Conservation (phyloP, 371 early-diverging fungal genomes). For the Nematocida ausubeli region DNA sequence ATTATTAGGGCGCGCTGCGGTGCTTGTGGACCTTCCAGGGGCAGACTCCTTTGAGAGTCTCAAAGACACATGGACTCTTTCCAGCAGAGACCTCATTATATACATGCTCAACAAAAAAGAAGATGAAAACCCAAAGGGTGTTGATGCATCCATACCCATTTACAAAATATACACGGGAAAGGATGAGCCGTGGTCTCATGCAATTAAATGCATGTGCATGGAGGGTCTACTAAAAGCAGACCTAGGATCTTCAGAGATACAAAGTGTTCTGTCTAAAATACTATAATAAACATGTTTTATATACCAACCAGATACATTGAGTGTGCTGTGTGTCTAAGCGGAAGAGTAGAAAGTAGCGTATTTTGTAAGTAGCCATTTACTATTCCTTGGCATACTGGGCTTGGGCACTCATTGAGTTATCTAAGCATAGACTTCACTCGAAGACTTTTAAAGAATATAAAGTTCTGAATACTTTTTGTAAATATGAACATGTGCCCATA, state of each 20-base stretch:
- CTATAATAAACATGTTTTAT: background rate
- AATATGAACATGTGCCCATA: too few relatives aligned
- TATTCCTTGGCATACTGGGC: too few relatives aligned
- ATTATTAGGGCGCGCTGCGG: background rate
- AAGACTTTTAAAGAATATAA: too few relatives aligned
- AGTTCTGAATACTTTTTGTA: too few relatives aligned
- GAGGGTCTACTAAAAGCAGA: background rate
- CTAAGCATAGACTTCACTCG: too few relatives aligned
- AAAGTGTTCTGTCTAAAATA: background rate
- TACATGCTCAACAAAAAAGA: slow-evolving; percentile 11
- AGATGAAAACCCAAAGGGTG: background rate
- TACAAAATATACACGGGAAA: slow-evolving; percentile 32
- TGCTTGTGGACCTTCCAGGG: slow-evolving; percentile 41
- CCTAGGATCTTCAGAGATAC: background rate
- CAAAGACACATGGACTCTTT: background rate
- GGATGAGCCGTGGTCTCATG: background rate
- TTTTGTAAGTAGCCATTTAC: too few relatives aligned
- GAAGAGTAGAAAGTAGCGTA: too few relatives aligned
- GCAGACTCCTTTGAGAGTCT: background rate
- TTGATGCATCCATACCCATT: background rate
- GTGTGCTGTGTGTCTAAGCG: too few relatives aligned
- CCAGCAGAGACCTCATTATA: slow-evolving; percentile 9
- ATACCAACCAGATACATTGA: too few relatives aligned
- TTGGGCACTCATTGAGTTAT: too few relatives aligned
- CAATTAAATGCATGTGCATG: background rate